Evolutionary conservation across 1,139 yeast species (phyloP).

Genomic region (Pneumocystis canis): DNA sequence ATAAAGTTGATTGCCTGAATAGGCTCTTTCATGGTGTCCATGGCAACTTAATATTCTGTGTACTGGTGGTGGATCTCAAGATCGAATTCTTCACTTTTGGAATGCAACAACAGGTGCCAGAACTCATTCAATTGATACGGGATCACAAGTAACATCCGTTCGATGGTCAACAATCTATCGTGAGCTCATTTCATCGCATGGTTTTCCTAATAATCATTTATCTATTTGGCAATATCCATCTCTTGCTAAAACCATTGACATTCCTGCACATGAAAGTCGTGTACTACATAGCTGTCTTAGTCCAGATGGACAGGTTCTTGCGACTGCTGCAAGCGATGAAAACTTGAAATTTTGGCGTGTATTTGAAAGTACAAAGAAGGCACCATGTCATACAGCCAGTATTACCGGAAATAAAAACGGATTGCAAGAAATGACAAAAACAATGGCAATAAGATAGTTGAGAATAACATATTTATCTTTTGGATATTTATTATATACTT

Average conservation of each 20-base stretch:
- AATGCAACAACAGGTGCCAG: slow-evolving; percentile 83
- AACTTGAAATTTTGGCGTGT: slow-evolving; percentile 90
- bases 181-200: slow-evolving; percentile 90
- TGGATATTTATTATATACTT: not conserved
- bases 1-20: not conserved
- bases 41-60: slow-evolving; percentile 70
- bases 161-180: slow-evolving; percentile 74
- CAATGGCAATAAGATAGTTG: not conserved
- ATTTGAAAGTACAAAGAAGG: slow-evolving; percentile 44
- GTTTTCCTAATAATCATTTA: slow-evolving; percentile 77
- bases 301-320: slow-evolving; percentile 80
- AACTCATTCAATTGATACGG: slow-evolving; percentile 76
- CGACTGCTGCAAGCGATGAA: slow-evolving; percentile 94
- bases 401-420: not conserved
- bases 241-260: slow-evolving; percentile 76
- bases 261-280: slow-evolving; percentile 80
- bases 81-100: slow-evolving; percentile 87
- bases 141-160: slow-evolving; percentile 82
- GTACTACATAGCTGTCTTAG: slow-evolving; percentile 72
- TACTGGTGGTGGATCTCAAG: slow-evolving; percentile 93
- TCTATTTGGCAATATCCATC: slow-evolving; percentile 69
- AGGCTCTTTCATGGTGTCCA: slow-evolving; percentile 89
- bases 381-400: slow-evolving; percentile 4
- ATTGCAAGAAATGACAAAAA: not conserved
- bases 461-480: not conserved